Conservation (phyloP, 352 stramenopile species). For the Globisporangium spinosum region DNA sequence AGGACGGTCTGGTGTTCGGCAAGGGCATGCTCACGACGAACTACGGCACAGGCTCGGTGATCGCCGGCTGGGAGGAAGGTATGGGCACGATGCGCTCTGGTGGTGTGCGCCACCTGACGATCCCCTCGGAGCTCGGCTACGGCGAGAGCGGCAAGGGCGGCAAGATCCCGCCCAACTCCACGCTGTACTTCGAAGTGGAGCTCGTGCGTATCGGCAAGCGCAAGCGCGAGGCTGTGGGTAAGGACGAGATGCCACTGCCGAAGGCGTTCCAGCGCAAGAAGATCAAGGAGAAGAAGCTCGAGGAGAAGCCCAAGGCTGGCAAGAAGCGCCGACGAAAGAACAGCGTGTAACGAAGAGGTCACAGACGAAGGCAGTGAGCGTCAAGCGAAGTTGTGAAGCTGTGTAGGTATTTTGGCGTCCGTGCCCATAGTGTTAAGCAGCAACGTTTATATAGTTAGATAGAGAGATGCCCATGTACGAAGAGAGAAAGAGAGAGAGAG, state of each 20-base stretch:
- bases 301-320: slow-evolving; percentile 30
- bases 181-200: slow-evolving; percentile 78
- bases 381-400: neutral
- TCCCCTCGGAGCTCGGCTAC: slow-evolving; percentile 65
- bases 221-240: slow-evolving; percentile 50
- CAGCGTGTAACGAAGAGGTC: slow-evolving; percentile 15
- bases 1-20: slow-evolving; percentile 63
- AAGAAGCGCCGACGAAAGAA: slow-evolving; percentile 39
- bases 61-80: slow-evolving; percentile 78
- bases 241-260: slow-evolving; percentile 66
- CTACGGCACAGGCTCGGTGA: slow-evolving; percentile 66
- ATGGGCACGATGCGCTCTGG: slow-evolving; percentile 69
- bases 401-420: neutral
- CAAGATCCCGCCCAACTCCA: slow-evolving; percentile 77
- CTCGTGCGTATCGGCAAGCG: slow-evolving; percentile 74
- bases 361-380: neutral
- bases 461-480: neutral
- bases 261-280: slow-evolving; percentile 72
- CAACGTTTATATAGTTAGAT: slow-evolving; percentile 2
- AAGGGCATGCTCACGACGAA: slow-evolving; percentile 71
- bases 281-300: slow-evolving; percentile 42
- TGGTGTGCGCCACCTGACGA: slow-evolving; percentile 53
- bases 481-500: neutral
- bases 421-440: neutral
- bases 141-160: slow-evolving; percentile 56